Evolutionary conservation across 345 rosid genomes (phyloP).

Genomic region (Populus davidiana): DNA sequence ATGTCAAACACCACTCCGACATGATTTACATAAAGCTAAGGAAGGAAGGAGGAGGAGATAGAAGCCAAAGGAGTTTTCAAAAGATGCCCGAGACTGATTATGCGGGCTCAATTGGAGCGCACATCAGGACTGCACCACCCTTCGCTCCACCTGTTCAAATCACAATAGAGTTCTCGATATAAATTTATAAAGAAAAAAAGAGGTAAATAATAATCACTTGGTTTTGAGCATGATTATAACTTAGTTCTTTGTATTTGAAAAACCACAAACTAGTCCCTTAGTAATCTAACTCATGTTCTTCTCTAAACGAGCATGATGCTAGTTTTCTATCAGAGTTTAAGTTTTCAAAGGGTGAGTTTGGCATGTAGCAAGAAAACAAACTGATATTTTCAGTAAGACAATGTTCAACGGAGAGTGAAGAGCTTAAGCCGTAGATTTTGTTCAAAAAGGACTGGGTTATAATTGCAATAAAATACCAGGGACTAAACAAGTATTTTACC

Average conservation of each 20-base stretch:
- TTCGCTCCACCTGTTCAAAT: no score
- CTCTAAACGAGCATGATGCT: no score
- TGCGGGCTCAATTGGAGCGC: conserved; percentile 11
- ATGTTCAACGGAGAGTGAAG: not conserved
- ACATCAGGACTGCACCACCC: not conserved
- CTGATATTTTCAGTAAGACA: not conserved
- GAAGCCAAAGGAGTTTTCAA: not conserved
- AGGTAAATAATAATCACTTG: not conserved
- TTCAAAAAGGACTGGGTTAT: not conserved
- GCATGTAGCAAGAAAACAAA: not conserved
- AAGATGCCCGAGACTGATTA: conserved; percentile 11
- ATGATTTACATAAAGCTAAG: not conserved
- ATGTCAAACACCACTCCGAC: not conserved
- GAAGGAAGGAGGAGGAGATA: not conserved
- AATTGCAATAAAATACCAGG: not conserved
- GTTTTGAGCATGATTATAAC: not conserved
- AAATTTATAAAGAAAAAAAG: no score
- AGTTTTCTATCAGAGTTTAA: not conserved
- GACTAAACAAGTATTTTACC: not conserved
- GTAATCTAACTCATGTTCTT: no score
- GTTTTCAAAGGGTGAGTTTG: no score
- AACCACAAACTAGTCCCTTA: not conserved
- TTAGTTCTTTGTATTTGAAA: not conserved
- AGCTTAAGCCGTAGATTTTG: not conserved
- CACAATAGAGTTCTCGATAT: not conserved